Percentiles rank a stretch among this genome's conserved stretches.
phyloP scores from a whole-genome alignment of 768 basidiomycete species.

The Leccinum barrowsii region DNA sequence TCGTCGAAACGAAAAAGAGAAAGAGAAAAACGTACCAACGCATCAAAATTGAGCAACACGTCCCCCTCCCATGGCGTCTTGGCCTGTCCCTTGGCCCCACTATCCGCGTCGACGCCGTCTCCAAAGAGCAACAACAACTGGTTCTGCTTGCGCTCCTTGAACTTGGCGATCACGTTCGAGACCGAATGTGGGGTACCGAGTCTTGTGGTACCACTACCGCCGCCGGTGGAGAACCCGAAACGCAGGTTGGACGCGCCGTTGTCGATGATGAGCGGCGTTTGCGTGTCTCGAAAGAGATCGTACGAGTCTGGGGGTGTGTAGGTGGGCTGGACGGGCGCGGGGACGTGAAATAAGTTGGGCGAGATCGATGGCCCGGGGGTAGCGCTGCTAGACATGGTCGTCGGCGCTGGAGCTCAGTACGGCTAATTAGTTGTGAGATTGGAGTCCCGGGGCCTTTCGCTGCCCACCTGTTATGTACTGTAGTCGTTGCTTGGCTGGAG shows the following conservation, averaged over 20 bases:
- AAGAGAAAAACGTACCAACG: constrained; percentile 62
- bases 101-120: constrained; percentile 82
- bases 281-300: constrained; percentile 42
- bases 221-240: constrained; percentile 76
- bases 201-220: constrained; percentile 18
- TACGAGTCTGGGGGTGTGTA: constrained; percentile 45
- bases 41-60: constrained; percentile 86
- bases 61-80: constrained; percentile 94
- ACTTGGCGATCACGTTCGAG: constrained; percentile 76
- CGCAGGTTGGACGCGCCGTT: constrained; percentile 82
- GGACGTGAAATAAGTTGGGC: constrained; percentile 18
- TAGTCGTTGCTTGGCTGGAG: background rate
- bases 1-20: background rate
- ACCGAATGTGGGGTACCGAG: constrained; percentile 48
- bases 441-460: background rate
- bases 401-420: background rate
- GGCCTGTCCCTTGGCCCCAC: constrained; percentile 72
- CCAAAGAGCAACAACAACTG: constrained; percentile 85
- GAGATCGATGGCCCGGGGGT: constrained; percentile 6
- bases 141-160: constrained; percentile 85
- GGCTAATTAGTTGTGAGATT: background rate
- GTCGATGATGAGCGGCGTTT: constrained; percentile 79
- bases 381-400: constrained; percentile 13
- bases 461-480: too few relatives aligned
- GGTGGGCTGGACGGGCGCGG: constrained; percentile 28